Base-by-base conservation (phyloP, 768 basidiomycete species). In the Pluteus cervinus region DNA sequence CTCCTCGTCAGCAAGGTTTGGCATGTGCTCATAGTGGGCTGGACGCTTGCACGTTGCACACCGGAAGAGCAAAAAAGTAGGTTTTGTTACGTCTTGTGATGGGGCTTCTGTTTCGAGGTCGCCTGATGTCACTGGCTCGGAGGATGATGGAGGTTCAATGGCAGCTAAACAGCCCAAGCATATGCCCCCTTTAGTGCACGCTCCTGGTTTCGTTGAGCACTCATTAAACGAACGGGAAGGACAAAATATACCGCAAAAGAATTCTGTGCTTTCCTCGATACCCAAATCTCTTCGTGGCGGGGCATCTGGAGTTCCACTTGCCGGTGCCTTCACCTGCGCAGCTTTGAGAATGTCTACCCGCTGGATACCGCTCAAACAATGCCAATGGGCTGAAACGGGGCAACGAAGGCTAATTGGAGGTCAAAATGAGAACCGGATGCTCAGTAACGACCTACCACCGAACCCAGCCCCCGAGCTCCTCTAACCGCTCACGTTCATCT, bases 1-100 rank as follows among this genome's bases (percentile, higher is more conserved):
- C 10, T 50, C 60, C 26, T 57, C 51, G 23, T 55, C 58, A 7
- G 65, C 49, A 15, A 77, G 79, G 18, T 54, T 39, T 4, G 73
- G 72, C 30, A 90, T 61, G 59, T 92, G 87, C 16, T 61, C 61
- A 55, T 94, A 94, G 57, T 96, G 92, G 7, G 82, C 75, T 4
- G 81, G 66, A 31, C 90, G 79, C 50, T 83, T 86, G 68, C 92
- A 96, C 14, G 81, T 72, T 35, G 79, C 55, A 58, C 92, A 96
- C 17, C 92, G 73, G 57, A 89, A 94, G 23, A 90, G 62, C 7
- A 89, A 66, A 46, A 79, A 29, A 42, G 29, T 34, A 31, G 26
- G 34, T 46, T 18, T 26, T 18, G 21, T 23, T 39, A 35, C 15
- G 10, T 22, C 5, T 41, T 25, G 4, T 30, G 65, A 63, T 29